A percentile compares a stretch with the other conserved stretches of the same genome.
phyloP scores from a whole-genome alignment of 352 stramenopile species.

The Hyaloperonospora arabidopsidis region DNA sequence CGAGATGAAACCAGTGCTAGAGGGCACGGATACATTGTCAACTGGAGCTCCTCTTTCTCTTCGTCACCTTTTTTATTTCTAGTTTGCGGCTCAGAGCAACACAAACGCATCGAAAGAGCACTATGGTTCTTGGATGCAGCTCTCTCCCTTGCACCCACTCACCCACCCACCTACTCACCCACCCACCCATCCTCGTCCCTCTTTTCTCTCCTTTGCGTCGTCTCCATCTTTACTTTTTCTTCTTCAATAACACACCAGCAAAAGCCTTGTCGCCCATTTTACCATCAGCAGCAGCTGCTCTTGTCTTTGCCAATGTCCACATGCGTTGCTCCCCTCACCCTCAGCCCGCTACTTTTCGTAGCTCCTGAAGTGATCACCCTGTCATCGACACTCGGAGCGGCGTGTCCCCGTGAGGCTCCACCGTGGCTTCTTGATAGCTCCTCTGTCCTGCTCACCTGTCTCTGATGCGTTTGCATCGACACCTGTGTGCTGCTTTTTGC shows the following conservation, averaged over 20 bases:
- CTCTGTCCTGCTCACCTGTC: slow-evolving; percentile 24
- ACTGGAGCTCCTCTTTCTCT: too few relatives aligned
- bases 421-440: slow-evolving; percentile 31
- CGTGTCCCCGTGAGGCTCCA: slow-evolving; percentile 37
- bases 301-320: slow-evolving; percentile 49
- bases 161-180: too few relatives aligned
- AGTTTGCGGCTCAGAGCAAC: too few relatives aligned
- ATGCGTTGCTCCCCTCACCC: slow-evolving; percentile 41
- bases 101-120: too few relatives aligned
- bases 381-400: slow-evolving; percentile 60
- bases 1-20: too few relatives aligned
- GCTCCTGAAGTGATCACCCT: slow-evolving; percentile 25
- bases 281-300: slow-evolving; percentile 45
- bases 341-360: slow-evolving; percentile 33
- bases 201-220: slow-evolving; percentile 5
- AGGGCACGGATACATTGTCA: too few relatives aligned
- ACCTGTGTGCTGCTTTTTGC: slow-evolving; percentile 4
- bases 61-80: too few relatives aligned
- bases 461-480: slow-evolving; percentile 10
- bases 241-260: slow-evolving; percentile 6
- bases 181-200: slow-evolving; percentile 4
- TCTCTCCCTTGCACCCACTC: not conserved
- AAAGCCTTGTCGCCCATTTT: slow-evolving; percentile 12
- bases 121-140: too few relatives aligned
- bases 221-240: slow-evolving; percentile 12